Evolutionary conservation across 805 yeast species (phyloP).

Genomic region (Ogataea trehaloabstinens): DNA sequence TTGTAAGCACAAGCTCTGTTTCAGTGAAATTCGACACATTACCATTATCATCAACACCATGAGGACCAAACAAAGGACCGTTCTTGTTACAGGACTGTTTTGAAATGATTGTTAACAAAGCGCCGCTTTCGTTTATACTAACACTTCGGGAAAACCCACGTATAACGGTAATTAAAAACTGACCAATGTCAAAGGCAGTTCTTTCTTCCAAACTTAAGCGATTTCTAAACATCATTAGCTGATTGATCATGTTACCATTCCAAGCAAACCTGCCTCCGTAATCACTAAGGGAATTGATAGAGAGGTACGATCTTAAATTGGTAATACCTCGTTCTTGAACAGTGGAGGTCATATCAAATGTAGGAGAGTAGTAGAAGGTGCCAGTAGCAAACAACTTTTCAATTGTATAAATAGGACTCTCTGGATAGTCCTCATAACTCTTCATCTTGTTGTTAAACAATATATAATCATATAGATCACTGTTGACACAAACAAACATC

Average conservation of each 20-base stretch:
- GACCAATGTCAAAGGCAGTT: conserved; percentile 41
- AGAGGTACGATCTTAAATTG: conserved; percentile 18
- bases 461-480: conserved; percentile 49
- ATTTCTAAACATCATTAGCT: conserved; percentile 45
- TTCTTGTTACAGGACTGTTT: conserved; percentile 47
- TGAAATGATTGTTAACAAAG: conserved; percentile 47
- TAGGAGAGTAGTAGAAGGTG: conserved; percentile 45
- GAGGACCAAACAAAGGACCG: conserved; percentile 54
- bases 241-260: conserved; percentile 48
- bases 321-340: conserved; percentile 43
- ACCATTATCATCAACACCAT: conserved; percentile 59
- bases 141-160: conserved; percentile 49
- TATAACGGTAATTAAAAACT: conserved; percentile 45
- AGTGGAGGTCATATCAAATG: conserved; percentile 45
- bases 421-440: conserved; percentile 21
- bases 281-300: conserved; percentile 34
- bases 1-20: conserved; percentile 47
- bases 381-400: conserved; percentile 44
- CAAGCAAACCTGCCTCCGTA: conserved; percentile 48
- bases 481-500: conserved; percentile 62
- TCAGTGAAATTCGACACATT: conserved; percentile 51
- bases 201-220: conserved; percentile 41
- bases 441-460: conserved; percentile 15
- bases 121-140: conserved; percentile 32
- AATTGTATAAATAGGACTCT: conserved; percentile 44